Evolutionary conservation across 2,329 filamentous ascomycete genomes (phyloP).

Genomic region (Lecanosticta acicola): DNA sequence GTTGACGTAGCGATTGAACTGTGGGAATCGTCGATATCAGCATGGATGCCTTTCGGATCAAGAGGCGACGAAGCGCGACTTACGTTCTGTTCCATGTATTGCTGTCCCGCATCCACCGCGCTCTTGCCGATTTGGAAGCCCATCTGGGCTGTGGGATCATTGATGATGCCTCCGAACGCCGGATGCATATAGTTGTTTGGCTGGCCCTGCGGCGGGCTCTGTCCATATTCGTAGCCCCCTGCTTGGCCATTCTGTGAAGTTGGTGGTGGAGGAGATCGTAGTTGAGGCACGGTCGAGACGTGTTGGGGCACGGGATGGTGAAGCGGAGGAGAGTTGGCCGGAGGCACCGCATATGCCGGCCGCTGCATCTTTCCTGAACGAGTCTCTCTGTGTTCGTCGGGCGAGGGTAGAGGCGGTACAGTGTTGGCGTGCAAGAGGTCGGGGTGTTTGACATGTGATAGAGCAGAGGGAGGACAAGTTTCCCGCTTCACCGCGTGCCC

Average conservation of each 20-base stretch:
- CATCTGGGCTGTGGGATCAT: conserved; percentile 89
- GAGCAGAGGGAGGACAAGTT: not conserved
- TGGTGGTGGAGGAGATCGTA: conserved; percentile 86
- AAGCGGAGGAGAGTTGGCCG: conserved; percentile 76
- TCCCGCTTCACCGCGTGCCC: not conserved
- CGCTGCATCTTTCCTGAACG: conserved; percentile 77
- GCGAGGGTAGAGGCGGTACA: not conserved
- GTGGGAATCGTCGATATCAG: conserved; percentile 4
- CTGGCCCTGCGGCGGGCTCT: conserved; percentile 48
- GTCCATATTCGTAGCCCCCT: conserved; percentile 58
- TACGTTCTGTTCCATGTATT: conserved; percentile 94
- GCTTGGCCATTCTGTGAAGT: conserved; percentile 61
- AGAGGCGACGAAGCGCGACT: conserved; percentile 27
- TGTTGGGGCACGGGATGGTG: conserved; percentile 98
- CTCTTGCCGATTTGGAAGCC: conserved; percentile 90
- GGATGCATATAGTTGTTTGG: conserved; percentile 41
- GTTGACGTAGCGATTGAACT: conserved; percentile 81
- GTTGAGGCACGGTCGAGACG: conserved; percentile 94
- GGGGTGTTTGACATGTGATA: conserved; percentile 1
- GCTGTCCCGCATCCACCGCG: conserved; percentile 83
- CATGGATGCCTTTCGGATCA: not conserved
- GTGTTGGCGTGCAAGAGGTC: not conserved
- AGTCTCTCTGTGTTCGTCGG: not conserved
- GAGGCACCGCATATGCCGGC: conserved; percentile 68
- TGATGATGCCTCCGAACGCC: conserved; percentile 88